A percentile compares a stretch with the other conserved stretches of the same genome.
Evolutionary conservation across 805 yeast species (phyloP).

Genomic region (Lachancea lanzarotensis): DNA sequence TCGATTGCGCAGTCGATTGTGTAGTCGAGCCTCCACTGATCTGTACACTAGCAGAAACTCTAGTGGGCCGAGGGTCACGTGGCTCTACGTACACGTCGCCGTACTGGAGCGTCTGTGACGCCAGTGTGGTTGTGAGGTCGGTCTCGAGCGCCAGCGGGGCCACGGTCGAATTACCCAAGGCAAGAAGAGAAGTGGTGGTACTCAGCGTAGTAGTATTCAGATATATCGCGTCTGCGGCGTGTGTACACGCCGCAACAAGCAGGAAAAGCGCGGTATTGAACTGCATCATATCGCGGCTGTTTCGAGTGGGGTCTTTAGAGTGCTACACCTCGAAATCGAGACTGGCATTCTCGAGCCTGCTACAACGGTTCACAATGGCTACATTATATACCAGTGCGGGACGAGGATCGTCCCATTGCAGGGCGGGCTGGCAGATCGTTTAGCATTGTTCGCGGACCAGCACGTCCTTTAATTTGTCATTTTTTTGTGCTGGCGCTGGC

Average conservation of each 20-base stretch:
- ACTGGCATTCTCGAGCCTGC: background rate
- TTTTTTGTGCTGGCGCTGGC: no score
- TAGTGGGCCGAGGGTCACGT: conserved; percentile 3
- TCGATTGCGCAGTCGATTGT: background rate
- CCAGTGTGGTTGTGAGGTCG: background rate
- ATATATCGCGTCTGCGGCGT: background rate
- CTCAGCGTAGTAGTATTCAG: background rate
- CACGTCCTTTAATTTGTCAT: background rate
- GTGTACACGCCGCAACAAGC: background rate
- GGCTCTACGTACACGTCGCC: conserved; percentile 10
- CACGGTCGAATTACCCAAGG: background rate
- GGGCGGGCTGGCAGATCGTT: background rate
- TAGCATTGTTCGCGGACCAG: background rate
- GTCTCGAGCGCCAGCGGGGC: conserved; percentile 1
- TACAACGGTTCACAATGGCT: background rate
- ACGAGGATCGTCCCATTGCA: background rate
- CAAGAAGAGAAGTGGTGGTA: background rate
- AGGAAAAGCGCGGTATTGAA: background rate
- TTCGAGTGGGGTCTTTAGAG: no score
- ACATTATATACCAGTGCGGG: background rate
- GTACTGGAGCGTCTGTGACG: conserved; percentile 5
- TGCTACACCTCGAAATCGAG: background rate
- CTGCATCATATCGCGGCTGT: no score
- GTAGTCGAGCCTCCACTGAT: background rate
- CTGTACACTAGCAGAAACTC: conserved; percentile 8